Evolutionary conservation across 208 protist species (phyloP).

Genomic region (Trypanosoma platydactyli): DNA sequence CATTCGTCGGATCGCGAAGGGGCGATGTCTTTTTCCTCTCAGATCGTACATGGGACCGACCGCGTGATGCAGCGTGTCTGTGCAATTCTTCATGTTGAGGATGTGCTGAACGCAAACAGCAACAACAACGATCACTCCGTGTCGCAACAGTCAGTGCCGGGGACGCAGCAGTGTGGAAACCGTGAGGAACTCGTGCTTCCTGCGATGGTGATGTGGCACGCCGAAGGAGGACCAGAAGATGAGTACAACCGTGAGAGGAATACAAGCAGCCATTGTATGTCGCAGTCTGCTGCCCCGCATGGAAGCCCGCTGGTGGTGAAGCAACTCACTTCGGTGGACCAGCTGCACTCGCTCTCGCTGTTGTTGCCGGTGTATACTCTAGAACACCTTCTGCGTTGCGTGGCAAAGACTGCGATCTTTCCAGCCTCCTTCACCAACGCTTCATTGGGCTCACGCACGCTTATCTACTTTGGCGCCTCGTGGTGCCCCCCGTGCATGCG

Average conservation of each 20-base stretch:
- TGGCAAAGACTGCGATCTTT: conserved; percentile 30
- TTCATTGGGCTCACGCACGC: conserved; percentile 10
- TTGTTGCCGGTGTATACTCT: conserved; percentile 69
- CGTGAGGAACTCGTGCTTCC: conserved; percentile 21
- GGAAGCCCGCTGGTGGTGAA: conserved; percentile 72
- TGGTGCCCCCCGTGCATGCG: conserved; percentile 89
- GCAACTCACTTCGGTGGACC: conserved; percentile 53
- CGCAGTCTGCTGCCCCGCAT: background rate
- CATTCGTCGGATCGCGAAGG: background rate
- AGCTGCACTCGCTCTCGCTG: conserved; percentile 66
- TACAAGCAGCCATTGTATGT: background rate
- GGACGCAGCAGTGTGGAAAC: background rate
- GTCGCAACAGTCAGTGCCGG: background rate
- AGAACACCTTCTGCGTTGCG: conserved; percentile 49
- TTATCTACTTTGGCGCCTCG: conserved; percentile 79
- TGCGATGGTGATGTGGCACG: conserved; percentile 22
- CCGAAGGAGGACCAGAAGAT: conserved; percentile 33
- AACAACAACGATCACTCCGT: background rate
- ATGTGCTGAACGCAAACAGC: conserved; percentile 35
- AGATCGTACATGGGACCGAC: conserved; percentile 42
- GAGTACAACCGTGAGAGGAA: conserved; percentile 33
- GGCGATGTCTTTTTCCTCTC: conserved; percentile 24
- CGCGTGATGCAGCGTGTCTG: conserved; percentile 36
- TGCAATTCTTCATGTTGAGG: conserved; percentile 43
- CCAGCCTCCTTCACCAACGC: conserved; percentile 17